Evolutionary conservation across 2,329 filamentous ascomycete genomes (phyloP).

Genomic region (Ceratocystis diversiconidia): DNA sequence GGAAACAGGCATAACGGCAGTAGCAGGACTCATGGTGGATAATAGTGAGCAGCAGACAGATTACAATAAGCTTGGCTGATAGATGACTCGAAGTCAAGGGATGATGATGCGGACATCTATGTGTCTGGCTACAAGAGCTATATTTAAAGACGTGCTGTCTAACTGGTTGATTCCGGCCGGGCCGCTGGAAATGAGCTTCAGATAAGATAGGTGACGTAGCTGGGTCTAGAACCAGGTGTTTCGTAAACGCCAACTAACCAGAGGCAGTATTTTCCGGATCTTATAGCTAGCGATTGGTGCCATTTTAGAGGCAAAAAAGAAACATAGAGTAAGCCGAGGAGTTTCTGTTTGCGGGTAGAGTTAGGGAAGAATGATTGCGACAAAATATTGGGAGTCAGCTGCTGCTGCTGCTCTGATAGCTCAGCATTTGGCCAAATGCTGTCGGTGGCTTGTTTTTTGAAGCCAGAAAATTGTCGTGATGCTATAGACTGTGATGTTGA

Average conservation of each 20-base stretch:
- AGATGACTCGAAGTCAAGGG: background rate
- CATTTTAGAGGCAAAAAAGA: background rate
- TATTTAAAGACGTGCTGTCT: background rate
- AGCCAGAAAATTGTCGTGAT: background rate
- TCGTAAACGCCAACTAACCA: background rate
- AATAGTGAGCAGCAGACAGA: background rate
- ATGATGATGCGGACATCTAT: background rate
- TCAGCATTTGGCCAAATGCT: background rate
- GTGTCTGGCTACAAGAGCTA: background rate
- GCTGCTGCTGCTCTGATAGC: background rate
- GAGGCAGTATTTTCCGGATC: background rate
- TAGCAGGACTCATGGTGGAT: slow-evolving; percentile 4
- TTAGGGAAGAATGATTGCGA: background rate
- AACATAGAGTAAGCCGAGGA: background rate
- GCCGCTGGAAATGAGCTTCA: background rate
- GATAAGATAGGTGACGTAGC: background rate
- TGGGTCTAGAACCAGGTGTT: background rate
- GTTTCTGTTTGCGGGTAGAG: background rate
- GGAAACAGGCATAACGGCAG: background rate
- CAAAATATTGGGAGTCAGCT: background rate
- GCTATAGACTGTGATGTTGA: background rate
- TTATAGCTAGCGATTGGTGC: background rate
- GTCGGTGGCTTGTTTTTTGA: background rate
- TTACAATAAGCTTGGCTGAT: slow-evolving; percentile 6
- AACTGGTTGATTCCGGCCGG: background rate